These are phyloP conservation scores for Penicillium sp. DNA, from an alignment of 2,329 filamentous ascomycete genomes.

Conservation along the genomic window DNA sequence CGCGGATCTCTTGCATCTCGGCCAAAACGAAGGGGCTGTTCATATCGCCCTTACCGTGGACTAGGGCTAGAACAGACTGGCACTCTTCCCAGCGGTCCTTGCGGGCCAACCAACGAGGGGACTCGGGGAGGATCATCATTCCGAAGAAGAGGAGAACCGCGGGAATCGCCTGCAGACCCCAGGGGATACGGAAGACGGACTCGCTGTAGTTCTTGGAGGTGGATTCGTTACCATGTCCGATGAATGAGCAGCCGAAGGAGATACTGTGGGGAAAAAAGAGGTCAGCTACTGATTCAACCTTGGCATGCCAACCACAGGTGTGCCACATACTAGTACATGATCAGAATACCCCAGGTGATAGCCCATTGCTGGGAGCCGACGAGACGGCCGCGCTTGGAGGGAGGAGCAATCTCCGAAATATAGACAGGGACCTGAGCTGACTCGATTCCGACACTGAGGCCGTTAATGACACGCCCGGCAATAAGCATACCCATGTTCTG, in stretches of 20 bases:
- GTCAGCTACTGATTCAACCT: not conserved
- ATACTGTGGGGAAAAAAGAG: conserved; percentile 38
- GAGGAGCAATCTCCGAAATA: conserved; percentile 63
- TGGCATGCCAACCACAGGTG: conserved; percentile 52
- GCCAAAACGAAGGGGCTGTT: conserved; percentile 63
- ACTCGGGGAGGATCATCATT: conserved; percentile 54
- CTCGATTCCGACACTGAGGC: conserved; percentile 69
- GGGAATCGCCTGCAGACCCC: conserved; percentile 63
- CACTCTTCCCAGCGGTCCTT: conserved; percentile 59
- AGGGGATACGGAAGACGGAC: conserved; percentile 61
- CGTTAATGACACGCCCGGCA: conserved; percentile 66
- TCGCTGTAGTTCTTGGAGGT: conserved; percentile 30
- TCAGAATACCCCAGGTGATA: conserved; percentile 68
- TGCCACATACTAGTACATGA: conserved; percentile 62
- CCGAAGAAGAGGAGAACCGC: conserved; percentile 56
- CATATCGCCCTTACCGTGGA: conserved; percentile 64
- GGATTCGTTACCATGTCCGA: conserved; percentile 23
- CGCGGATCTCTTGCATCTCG: conserved; percentile 70
- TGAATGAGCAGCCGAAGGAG: conserved; percentile 13
- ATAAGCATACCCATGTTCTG: conserved; percentile 68
- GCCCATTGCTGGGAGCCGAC: conserved; percentile 73
- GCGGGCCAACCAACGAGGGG: conserved; percentile 62
- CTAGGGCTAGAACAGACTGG: conserved; percentile 49
- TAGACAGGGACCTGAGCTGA: conserved; percentile 70
- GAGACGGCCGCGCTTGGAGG: conserved; percentile 57